phyloP scores from a whole-genome alignment of 164 flowering plant species.

The Sedum album region DNA sequence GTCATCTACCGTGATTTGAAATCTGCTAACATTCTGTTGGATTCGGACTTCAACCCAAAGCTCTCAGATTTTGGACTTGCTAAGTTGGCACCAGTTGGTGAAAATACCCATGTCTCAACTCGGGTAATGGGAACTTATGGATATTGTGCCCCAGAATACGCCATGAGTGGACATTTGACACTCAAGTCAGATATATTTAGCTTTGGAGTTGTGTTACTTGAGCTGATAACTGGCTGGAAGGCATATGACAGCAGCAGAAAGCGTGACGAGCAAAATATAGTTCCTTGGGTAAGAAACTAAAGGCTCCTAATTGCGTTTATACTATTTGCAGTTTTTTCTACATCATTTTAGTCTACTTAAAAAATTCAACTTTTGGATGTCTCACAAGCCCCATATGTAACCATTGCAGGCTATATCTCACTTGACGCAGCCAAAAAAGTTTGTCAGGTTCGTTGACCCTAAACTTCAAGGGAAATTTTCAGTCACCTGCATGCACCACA shows the following conservation, averaged over 20 bases:
- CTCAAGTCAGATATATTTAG: slow-evolving; percentile 76
- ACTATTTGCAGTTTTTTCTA: neutral
- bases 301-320: neutral
- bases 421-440: slow-evolving; percentile 49
- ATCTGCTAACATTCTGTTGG: slow-evolving; percentile 74
- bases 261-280: slow-evolving; percentile 55
- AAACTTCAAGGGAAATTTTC: slow-evolving; percentile 44
- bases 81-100: slow-evolving; percentile 80
- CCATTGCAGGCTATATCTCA: slow-evolving; percentile 54
- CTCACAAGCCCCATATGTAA: neutral
- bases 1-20: slow-evolving; percentile 84
- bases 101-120: slow-evolving; percentile 80
- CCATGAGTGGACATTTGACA: slow-evolving; percentile 57
- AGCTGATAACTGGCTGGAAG: slow-evolving; percentile 66
- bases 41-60: slow-evolving; percentile 60
- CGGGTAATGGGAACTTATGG: slow-evolving; percentile 87
- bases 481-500: slow-evolving; percentile 45
- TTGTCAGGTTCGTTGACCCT: slow-evolving; percentile 52
- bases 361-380: neutral
- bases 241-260: slow-evolving; percentile 38
- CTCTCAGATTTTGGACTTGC: slow-evolving; percentile 88
- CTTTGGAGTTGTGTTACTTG: slow-evolving; percentile 79
- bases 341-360: neutral
- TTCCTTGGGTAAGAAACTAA: slow-evolving; percentile 53
- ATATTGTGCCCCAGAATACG: slow-evolving; percentile 87